phyloP scores from a whole-genome alignment of 1,139 yeast genomes.

The Hemisphaericaspora subhashii region DNA sequence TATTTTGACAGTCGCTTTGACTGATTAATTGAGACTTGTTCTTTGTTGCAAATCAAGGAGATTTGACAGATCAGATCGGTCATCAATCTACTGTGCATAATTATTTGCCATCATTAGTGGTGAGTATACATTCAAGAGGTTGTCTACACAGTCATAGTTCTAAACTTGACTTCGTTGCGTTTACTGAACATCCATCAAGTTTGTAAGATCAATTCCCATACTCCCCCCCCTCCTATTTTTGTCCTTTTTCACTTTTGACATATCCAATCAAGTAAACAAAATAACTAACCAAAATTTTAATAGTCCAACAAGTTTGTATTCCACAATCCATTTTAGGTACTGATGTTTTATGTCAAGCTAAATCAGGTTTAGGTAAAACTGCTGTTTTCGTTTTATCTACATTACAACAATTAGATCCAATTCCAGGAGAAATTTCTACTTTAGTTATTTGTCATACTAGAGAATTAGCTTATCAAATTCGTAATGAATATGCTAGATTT shows the following conservation, averaged over 20 bases:
- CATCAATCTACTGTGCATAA: too few relatives aligned
- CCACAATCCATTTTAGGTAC: conserved; percentile 98
- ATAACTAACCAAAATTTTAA: conserved; percentile 7
- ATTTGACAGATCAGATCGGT: too few relatives aligned
- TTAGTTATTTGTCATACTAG: conserved; percentile 97
- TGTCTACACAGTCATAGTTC: too few relatives aligned
- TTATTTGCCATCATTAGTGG: too few relatives aligned
- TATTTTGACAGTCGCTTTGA: too few relatives aligned
- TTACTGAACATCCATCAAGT: too few relatives aligned
- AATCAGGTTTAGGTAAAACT: conserved; percentile 98
- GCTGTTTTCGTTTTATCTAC: conserved; percentile 97
- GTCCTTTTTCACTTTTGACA: background rate
- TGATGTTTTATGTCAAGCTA: conserved; percentile 97
- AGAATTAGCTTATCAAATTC: conserved; percentile 97
- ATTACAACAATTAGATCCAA: conserved; percentile 95
- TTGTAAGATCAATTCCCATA: background rate
- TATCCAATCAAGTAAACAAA: conserved; percentile 4
- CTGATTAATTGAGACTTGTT: too few relatives aligned
- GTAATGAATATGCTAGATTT: conserved; percentile 96
- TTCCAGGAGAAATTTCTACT: conserved; percentile 94
- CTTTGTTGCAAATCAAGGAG: too few relatives aligned
- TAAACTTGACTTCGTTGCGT: too few relatives aligned
- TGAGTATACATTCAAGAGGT: too few relatives aligned
- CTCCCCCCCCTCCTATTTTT: background rate
- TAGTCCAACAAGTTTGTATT: conserved; percentile 97